A percentile compares a stretch with the other conserved stretches of the same genome.
Conservation (phyloP, 345 rosid species). For the Triadica sebifera region DNA sequence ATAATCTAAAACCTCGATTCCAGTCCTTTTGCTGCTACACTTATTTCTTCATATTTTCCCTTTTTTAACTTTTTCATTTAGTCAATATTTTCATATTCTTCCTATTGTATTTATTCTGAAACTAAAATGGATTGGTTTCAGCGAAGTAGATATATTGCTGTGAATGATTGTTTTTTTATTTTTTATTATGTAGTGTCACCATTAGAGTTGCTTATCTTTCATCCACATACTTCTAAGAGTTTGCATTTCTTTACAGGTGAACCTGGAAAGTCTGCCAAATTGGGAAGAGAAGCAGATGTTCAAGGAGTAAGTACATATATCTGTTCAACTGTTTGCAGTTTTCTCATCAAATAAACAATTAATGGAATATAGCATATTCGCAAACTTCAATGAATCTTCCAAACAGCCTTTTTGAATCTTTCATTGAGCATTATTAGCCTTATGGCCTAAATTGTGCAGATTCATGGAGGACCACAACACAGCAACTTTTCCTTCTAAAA, state of each 20-base stretch:
- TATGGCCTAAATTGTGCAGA: constrained; percentile 38
- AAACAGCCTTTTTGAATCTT: not conserved
- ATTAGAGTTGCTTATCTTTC: not conserved
- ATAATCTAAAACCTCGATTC: not conserved
- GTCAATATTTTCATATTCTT: not conserved
- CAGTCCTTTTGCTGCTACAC: not conserved
- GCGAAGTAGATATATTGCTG: not conserved
- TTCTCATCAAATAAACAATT: constrained; percentile 6
- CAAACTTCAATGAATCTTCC: not conserved
- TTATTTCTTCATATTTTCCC: not conserved
- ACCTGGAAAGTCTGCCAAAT: constrained; percentile 82
- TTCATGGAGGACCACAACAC: constrained; percentile 99
- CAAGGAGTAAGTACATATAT: constrained; percentile 53
- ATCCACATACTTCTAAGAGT: not conserved
- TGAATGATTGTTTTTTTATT: not conserved
- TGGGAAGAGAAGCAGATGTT: constrained; percentile 99
- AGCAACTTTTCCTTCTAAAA: constrained; percentile 93
- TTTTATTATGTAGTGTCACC: not conserved
- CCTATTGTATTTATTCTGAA: not conserved
- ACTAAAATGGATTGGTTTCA: not conserved
- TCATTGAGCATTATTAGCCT: constrained; percentile 4
- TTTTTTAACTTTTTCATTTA: not conserved
- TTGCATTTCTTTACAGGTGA: constrained; percentile 47
- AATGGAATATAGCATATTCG: not conserved
- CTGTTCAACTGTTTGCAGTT: not conserved